Percentiles rank a stretch among this genome's conserved stretches.
These are phyloP conservation scores for Sporothrix humicola DNA, from an alignment of 2,329 filamentous ascomycete genomes.

Conservation along the genomic window DNA sequence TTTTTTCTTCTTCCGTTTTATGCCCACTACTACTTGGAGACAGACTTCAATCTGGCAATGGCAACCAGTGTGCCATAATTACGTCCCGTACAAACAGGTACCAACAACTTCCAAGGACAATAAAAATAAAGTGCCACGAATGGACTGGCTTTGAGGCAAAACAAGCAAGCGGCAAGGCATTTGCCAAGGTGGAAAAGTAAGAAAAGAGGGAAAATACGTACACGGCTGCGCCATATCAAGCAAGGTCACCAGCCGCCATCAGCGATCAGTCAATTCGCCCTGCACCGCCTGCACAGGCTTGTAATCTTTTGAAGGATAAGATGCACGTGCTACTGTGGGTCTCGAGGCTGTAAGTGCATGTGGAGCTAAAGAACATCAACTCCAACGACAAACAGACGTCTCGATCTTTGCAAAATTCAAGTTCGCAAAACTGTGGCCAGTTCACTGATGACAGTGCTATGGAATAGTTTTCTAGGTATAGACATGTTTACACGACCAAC, in stretches of 20 bases:
- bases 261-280: conserved; percentile 7
- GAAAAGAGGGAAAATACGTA: background rate
- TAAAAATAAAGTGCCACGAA: background rate
- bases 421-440: background rate
- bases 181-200: conserved; percentile 9
- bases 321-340: background rate
- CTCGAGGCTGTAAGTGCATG: background rate
- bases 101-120: background rate
- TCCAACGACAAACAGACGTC: background rate
- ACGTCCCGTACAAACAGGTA: background rate
- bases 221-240: background rate
- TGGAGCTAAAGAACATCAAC: background rate
- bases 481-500: background rate
- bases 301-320: background rate
- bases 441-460: too few relatives aligned
- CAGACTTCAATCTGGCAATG: background rate
- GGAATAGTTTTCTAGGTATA: background rate
- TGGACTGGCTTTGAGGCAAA: conserved; percentile 8
- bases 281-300: conserved; percentile 4
- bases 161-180: background rate
- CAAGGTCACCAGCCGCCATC: background rate
- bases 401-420: background rate
- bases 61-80: background rate
- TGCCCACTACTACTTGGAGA: background rate
- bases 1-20: background rate